phyloP scores from a whole-genome alignment of 805 yeast species.

The Jamesozyma jinghongensis region DNA sequence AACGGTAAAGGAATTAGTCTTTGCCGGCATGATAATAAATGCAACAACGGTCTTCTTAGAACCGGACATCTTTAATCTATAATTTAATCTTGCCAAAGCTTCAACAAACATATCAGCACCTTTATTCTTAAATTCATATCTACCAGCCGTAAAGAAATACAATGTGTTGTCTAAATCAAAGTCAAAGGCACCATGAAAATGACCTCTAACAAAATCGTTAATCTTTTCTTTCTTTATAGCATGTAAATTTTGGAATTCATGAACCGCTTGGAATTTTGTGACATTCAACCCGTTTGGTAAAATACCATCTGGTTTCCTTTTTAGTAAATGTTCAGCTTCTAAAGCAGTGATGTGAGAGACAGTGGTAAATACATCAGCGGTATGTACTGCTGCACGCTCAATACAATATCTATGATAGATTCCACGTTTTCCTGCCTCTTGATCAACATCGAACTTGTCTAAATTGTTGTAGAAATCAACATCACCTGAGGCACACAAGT shows the following conservation, averaged over 20 bases:
- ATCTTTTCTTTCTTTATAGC: slow-evolving; percentile 85
- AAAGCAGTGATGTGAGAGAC: slow-evolving; percentile 97
- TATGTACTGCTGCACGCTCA: slow-evolving; percentile 92
- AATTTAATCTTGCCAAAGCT: slow-evolving; percentile 83
- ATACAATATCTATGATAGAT: slow-evolving; percentile 95
- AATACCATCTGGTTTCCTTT: slow-evolving; percentile 96
- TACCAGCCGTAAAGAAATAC: slow-evolving; percentile 93
- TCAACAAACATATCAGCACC: slow-evolving; percentile 96
- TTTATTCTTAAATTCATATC: slow-evolving; percentile 93
- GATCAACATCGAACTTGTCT: slow-evolving; percentile 85
- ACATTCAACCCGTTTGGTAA: slow-evolving; percentile 95
- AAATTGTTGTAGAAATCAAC: slow-evolving; percentile 93
- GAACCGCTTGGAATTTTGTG: slow-evolving; percentile 93
- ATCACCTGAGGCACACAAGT: slow-evolving; percentile 92
- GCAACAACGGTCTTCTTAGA: slow-evolving; percentile 93
- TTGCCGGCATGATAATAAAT: slow-evolving; percentile 96
- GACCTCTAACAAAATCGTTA: slow-evolving; percentile 92
- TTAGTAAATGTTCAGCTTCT: slow-evolving; percentile 85
- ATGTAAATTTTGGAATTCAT: slow-evolving; percentile 94
- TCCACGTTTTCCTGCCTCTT: slow-evolving; percentile 96
- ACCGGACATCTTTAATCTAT: slow-evolving; percentile 68
- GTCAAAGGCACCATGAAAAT: slow-evolving; percentile 93
- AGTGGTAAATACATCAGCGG: slow-evolving; percentile 94
- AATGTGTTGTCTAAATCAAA: slow-evolving; percentile 89
- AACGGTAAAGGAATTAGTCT: slow-evolving; percentile 86